Conservation (phyloP, 495 filamentous ascomycete genomes). For the Tuber magnatum region DNA sequence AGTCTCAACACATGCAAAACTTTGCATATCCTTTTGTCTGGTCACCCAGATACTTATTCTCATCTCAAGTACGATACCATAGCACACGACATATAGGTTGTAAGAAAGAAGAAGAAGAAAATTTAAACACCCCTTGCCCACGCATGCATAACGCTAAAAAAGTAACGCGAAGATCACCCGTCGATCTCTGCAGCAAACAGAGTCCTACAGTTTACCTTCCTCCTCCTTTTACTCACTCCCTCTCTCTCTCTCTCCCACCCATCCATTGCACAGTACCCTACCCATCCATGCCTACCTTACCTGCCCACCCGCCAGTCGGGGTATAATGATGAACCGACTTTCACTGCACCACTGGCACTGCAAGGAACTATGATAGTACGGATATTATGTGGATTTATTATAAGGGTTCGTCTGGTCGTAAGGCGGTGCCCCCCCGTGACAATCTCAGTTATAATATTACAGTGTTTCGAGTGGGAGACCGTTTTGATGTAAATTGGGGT, state of each 20-base stretch:
- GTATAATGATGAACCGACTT: not conserved
- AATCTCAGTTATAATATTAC: no score
- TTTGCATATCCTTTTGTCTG: no score
- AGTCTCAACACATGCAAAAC: not conserved
- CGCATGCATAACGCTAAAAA: not conserved
- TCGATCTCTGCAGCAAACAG: not conserved
- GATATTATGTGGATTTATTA: not conserved
- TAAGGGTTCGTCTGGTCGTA: not conserved
- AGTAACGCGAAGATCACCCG: not conserved
- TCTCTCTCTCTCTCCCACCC: not conserved
- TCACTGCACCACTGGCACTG: not conserved
- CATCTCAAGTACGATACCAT: not conserved
- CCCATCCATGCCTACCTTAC: not conserved
- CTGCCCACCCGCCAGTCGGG: not conserved
- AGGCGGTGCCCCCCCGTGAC: not conserved
- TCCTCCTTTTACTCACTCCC: not conserved
- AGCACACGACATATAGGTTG: no score
- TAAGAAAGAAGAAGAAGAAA: not conserved
- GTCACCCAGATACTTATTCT: not conserved
- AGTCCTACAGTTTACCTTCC: not conserved
- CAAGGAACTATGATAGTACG: not conserved
- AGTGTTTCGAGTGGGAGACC: no score
- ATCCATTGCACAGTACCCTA: not conserved
- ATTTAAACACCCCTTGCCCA: not conserved
- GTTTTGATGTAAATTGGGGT: no score